Evolutionary conservation across 495 filamentous ascomycete genomes (phyloP).

Genomic region (Aeminium ludgeri): DNA sequence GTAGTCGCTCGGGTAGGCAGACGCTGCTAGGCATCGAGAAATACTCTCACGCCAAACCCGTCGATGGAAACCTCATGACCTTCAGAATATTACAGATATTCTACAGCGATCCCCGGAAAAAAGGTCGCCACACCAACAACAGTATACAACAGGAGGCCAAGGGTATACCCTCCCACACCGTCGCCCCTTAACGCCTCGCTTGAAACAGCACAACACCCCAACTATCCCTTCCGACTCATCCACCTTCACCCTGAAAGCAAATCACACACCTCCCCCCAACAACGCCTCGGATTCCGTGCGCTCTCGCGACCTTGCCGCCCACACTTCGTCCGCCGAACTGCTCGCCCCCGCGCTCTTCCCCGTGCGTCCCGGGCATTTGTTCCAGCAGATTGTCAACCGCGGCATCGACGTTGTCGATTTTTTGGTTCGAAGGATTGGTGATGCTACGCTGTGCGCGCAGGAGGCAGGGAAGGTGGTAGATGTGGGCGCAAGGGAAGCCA

Average conservation of each 20-base stretch:
- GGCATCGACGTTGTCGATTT: constrained; percentile 12
- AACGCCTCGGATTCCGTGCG: constrained; percentile 55
- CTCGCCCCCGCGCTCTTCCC: constrained; percentile 28
- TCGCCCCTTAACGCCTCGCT: constrained; percentile 6
- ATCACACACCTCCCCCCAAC: constrained; percentile 39
- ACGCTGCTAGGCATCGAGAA: too few species aligned
- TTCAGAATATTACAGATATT: too few species aligned
- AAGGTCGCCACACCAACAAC: too few species aligned
- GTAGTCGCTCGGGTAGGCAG: too few species aligned
- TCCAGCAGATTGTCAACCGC: constrained; percentile 21
- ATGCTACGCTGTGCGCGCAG: constrained; percentile 23
- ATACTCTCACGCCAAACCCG: too few species aligned
- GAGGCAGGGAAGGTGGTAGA: constrained; percentile 76
- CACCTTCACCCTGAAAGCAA: background rate
- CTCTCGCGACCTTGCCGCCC: constrained; percentile 77
- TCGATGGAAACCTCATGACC: too few species aligned
- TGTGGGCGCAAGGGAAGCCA: constrained; percentile 80
- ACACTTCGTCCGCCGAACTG: constrained; percentile 39
- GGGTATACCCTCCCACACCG: too few species aligned
- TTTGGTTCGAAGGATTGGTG: too few species aligned
- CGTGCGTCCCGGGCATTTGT: constrained; percentile 24
- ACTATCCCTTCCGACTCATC: background rate
- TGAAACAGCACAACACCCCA: background rate
- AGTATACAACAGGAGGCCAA: too few species aligned
- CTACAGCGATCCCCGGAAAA: too few species aligned